Percentiles rank a stretch among this genome's conserved stretches.
Conservation (phyloP, 78 protist genomes). For the Dictyostelium firmibasis region DNA sequence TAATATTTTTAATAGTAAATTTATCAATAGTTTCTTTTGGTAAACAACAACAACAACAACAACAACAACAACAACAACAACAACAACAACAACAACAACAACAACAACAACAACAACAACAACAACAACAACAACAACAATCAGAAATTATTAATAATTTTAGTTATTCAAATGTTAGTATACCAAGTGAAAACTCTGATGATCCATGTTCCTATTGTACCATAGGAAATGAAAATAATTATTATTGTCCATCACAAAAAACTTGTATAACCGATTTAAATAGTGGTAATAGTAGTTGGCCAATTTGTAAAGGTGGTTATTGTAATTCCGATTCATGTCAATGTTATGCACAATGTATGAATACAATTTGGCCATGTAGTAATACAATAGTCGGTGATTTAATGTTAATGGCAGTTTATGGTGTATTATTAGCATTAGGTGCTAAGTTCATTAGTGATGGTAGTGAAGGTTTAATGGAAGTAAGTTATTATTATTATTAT, state of each 20-base stretch:
- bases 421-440: constrained; percentile 48
- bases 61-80: neutral
- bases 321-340: constrained; percentile 22
- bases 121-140: neutral
- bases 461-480: constrained; percentile 80
- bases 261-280: neutral
- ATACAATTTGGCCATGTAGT: constrained; percentile 64
- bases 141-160: neutral
- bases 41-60: neutral
- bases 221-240: neutral
- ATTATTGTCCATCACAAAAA: neutral
- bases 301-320: constrained; percentile 24
- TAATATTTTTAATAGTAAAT: neutral
- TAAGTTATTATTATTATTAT: neutral
- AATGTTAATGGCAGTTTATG: constrained; percentile 29
- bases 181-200: neutral
- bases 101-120: neutral
- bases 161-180: neutral
- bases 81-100: neutral
- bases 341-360: constrained; percentile 35
- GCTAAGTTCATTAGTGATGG: constrained; percentile 88
- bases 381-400: constrained; percentile 23
- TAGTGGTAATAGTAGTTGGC: neutral
- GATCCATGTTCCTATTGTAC: neutral
- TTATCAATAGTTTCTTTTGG: constrained; percentile 3